These are phyloP conservation scores for Coemansia sp. DNA, from an alignment of 192 early-diverging fungal genomes.

Conservation along the genomic window DNA sequence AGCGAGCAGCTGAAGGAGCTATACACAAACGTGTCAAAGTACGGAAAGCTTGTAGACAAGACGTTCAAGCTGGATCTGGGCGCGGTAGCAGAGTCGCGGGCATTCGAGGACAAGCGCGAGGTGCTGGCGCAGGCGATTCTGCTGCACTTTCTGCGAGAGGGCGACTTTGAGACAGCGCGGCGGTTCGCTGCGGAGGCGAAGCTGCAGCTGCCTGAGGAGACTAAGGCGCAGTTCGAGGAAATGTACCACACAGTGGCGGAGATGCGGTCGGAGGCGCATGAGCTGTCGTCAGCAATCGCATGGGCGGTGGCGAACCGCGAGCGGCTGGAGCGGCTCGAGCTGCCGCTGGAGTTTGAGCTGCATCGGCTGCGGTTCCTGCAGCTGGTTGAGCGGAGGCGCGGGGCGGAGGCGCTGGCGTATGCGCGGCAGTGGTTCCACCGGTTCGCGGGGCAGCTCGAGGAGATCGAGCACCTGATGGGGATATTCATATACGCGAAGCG, in stretches of 20 bases:
- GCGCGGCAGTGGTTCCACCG: slow-evolving; percentile 67
- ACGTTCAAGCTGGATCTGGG: slow-evolving; percentile 71
- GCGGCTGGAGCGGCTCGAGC: slow-evolving; percentile 58
- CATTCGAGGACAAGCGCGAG: slow-evolving; percentile 70
- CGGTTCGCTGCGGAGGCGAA: slow-evolving; percentile 49
- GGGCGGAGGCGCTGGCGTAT: slow-evolving; percentile 70
- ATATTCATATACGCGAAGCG: slow-evolving; percentile 57
- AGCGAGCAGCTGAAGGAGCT: slow-evolving; percentile 66
- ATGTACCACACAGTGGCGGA: slow-evolving; percentile 78
- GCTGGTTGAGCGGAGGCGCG: slow-evolving; percentile 55
- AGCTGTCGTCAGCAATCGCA: slow-evolving; percentile 66
- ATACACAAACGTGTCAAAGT: slow-evolving; percentile 61
- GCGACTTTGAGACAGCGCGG: slow-evolving; percentile 79
- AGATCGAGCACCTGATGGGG: slow-evolving; percentile 59
- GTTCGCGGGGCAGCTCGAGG: slow-evolving; percentile 51
- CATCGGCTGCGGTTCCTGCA: slow-evolving; percentile 78
- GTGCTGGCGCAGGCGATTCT: slow-evolving; percentile 66
- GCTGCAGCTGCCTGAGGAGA: slow-evolving; percentile 45
- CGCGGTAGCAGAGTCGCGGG: slow-evolving; percentile 63
- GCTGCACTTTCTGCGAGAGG: slow-evolving; percentile 82
- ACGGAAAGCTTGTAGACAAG: slow-evolving; percentile 75
- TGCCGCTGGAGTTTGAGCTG: slow-evolving; percentile 85
- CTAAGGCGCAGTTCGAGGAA: slow-evolving; percentile 69
- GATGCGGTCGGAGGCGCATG: slow-evolving; percentile 50
- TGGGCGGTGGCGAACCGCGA: slow-evolving; percentile 71